Percentiles rank a stretch among this genome's conserved stretches.
These are phyloP conservation scores for Pyrenochaeta sp. DNA, from an alignment of 2,329 filamentous ascomycete genomes.

Conservation along the genomic window DNA sequence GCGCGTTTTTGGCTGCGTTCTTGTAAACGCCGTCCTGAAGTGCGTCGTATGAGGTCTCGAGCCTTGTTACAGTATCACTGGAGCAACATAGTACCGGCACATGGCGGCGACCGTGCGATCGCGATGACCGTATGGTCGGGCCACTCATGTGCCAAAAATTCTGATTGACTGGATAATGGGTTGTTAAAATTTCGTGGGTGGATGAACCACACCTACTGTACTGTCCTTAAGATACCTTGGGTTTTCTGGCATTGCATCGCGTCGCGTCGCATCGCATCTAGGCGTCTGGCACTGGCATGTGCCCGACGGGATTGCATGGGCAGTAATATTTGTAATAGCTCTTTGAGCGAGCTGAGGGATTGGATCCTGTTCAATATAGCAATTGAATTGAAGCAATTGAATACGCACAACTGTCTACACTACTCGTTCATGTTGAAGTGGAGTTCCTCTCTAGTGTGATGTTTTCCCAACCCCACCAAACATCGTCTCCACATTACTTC, in stretches of 20 bases:
- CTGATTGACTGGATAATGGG: background rate
- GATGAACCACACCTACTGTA: slow-evolving; percentile 9
- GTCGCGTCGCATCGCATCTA: slow-evolving; percentile 8
- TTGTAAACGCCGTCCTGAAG: slow-evolving; percentile 38
- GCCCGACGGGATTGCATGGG: slow-evolving; percentile 22
- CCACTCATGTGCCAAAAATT: slow-evolving; percentile 3
- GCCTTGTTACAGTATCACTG: background rate
- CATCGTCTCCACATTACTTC: slow-evolving; percentile 4
- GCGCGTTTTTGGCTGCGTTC: slow-evolving; percentile 48
- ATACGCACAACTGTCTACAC: background rate
- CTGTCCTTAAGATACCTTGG: slow-evolving; percentile 45
- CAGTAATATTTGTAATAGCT: slow-evolving; percentile 20
- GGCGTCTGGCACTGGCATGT: slow-evolving; percentile 33
- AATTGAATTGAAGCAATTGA: slow-evolving; percentile 17
- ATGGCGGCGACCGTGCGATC: slow-evolving; percentile 23
- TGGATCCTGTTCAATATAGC: slow-evolving; percentile 19
- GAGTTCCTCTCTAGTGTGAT: background rate
- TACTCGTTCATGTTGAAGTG: slow-evolving; percentile 1
- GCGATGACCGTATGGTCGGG: slow-evolving; percentile 9
- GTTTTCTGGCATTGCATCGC: slow-evolving; percentile 29
- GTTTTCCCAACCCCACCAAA: slow-evolving; percentile 21
- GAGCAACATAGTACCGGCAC: slow-evolving; percentile 17
- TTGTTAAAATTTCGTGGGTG: background rate
- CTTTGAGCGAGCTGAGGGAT: background rate
- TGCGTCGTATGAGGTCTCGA: too few relatives aligned